Evolutionary conservation across 148 eudicot genomes (phyloP), one percentile per base, ranked within the genome.

Genomic region (Nyssa sinensis): DNA sequence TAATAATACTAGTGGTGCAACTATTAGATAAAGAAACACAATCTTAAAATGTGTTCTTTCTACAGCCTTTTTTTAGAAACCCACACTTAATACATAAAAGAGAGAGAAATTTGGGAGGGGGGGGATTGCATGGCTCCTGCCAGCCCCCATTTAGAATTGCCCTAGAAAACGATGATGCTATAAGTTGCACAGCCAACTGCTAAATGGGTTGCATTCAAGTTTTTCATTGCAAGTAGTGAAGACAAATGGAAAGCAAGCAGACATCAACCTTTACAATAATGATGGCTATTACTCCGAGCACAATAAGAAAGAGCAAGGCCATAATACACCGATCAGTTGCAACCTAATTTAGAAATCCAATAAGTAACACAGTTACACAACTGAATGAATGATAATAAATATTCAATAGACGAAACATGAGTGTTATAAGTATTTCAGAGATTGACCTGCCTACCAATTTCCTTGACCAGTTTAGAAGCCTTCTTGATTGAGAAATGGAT

Each of bases 361-460:
- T 74, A 62, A 86, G 81, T 82, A 76, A 72, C 74, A n/a, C 57
- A 39, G 65, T 63, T 72, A 51, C 53, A 66, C 67, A 62, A 67
- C 21, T n/a, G n/a, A n/a, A n/a, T n/a, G n/a, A n/a, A n/a, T n/a
- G n/a, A n/a, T n/a, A n/a, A n/a, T n/a, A 58, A 58, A 28, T 28
- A 80, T 69, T 35, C 25, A 71, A n/a, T 17, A 51, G 16, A 65
- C 23, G 58, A 57, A 62, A 51, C 72, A 62, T 25, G 53, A 71
- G 64, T n/a, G 67, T 64, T 80, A 37, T 41, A 35, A 62, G 24
- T 30, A 67, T 74, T 71, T 57, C 44, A n/a, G 83, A 83, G 70
- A 88, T 70, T 79, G 74, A 94, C 99, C 99, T 95, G 99, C 84
- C 99, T 95, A 85, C 99, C 99, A 71, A 92, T 82, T 86, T 95